phyloP scores from a whole-genome alignment of 805 yeast species.

The Tetrapisispora fleetii region DNA sequence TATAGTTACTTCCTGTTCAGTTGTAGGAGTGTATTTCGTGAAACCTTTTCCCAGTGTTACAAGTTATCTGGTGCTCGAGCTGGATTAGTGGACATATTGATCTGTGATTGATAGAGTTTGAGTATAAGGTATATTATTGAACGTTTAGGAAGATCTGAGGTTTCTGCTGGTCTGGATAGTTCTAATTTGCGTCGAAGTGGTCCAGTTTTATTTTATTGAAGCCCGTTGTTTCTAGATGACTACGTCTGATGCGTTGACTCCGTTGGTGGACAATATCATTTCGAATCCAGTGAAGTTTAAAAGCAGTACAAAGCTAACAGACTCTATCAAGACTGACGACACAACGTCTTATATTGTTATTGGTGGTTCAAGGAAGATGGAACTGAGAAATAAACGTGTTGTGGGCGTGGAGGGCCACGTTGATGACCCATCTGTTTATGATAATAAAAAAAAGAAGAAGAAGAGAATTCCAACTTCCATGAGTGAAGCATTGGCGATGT shows the following conservation, averaged over 20 bases:
- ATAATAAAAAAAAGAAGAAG: constrained; percentile 37
- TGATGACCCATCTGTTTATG: constrained; percentile 8
- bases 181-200: background rate
- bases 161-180: too few species aligned
- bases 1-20: too few species aligned
- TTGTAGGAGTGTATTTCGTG: too few species aligned
- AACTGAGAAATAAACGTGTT: background rate
- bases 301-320: constrained; percentile 5
- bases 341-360: constrained; percentile 44
- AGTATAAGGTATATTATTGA: too few species aligned
- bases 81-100: too few species aligned
- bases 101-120: too few species aligned
- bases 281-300: constrained; percentile 55
- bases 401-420: background rate
- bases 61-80: too few species aligned
- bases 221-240: constrained; percentile 11
- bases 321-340: constrained; percentile 4
- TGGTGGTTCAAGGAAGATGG: constrained; percentile 2
- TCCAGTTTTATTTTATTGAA: too few species aligned
- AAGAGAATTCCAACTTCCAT: constrained; percentile 47
- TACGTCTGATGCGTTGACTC: constrained; percentile 29
- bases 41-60: too few species aligned
- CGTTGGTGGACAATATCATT: constrained; percentile 53
- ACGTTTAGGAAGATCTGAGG: too few species aligned
- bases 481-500: constrained; percentile 37